Base-by-base conservation (phyloP, 1,284 basidiomycete genomes). In the Exsudoporus floridanus region DNA sequence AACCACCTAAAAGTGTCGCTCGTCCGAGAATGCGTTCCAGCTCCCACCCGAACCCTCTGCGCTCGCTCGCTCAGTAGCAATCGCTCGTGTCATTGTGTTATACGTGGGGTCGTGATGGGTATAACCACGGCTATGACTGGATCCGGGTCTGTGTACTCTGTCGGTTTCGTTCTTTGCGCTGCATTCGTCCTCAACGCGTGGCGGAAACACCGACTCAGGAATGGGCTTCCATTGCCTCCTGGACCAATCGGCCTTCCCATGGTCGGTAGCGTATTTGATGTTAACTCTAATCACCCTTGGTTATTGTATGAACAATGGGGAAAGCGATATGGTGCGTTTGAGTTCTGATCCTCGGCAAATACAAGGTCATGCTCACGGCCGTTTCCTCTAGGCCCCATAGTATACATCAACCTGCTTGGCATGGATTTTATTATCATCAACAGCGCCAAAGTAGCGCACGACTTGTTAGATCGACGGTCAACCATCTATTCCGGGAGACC, bases 401-500 rank as follows among this genome's bases (percentile, higher is more conserved):
- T 77, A 31, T 69, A 72, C 42, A 54, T 69, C 0, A 61, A 64
- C 9, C 50, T 70, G 2, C 56, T 76, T 1, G 73, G 76, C n/a
- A 66, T 54, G 12, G 64, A 70, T 38, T 62, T 77, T 10, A 48
- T 78, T 38, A 51, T 80, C 19, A 59, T 80, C 48, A 76, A 75
- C 35, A 70, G 64, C 13, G 55, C 52, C n/a, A 60, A 70, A 38
- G 64, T 70, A 3, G 74, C 70, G 1, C 65, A 64, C 5, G 77
- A 75, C 30, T 52, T 80, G 13, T 56, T 79, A 37, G 74, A 78
- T 12, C 72, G 64, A 46, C 69, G 77, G 16, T 72, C 74, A 1
- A 37, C 59, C 1, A 67, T 70, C n/a, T 80, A 79, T 58, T 77
- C 74, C 2, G 71, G 71, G 47, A 67, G 78, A n/a, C 73, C 75